Conservation (phyloP, 1,284 basidiomycete genomes). For the Malassezia restricta region DNA sequence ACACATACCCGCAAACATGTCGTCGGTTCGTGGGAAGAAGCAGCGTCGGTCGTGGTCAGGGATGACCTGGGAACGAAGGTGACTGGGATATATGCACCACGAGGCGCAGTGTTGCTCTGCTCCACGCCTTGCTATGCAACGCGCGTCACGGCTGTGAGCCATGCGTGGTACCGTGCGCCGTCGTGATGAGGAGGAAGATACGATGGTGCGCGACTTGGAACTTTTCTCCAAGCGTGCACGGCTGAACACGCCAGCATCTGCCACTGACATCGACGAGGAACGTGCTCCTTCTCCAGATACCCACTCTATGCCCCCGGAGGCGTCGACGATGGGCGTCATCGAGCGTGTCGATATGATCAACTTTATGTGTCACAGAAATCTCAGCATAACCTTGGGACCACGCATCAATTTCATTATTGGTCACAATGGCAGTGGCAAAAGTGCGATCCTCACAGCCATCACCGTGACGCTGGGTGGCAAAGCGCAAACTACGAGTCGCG, state of each 20-base stretch:
- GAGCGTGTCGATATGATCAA: slow-evolving; percentile 73
- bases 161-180: no score
- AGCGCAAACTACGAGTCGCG: slow-evolving; percentile 66
- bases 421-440: slow-evolving; percentile 62
- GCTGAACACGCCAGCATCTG: not conserved
- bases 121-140: no score
- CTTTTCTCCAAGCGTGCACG: slow-evolving; percentile 13
- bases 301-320: no score
- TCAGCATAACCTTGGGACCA: slow-evolving; percentile 63
- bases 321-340: slow-evolving; percentile 58
- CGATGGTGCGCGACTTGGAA: slow-evolving; percentile 4
- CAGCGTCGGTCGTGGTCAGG: not conserved
- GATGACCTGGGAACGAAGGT: no score
- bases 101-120: not conserved
- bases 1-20: slow-evolving; percentile 15
- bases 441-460: slow-evolving; percentile 82
- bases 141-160: no score
- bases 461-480: slow-evolving; percentile 89
- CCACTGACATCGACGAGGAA: no score
- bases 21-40: not conserved
- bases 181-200: not conserved
- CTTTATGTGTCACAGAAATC: slow-evolving; percentile 89
- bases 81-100: not conserved
- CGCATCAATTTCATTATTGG: slow-evolving; percentile 97
- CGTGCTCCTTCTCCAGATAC: no score